phyloP scores from a whole-genome alignment of 2,329 filamentous ascomycete species.

The Claviceps humidiphila region DNA sequence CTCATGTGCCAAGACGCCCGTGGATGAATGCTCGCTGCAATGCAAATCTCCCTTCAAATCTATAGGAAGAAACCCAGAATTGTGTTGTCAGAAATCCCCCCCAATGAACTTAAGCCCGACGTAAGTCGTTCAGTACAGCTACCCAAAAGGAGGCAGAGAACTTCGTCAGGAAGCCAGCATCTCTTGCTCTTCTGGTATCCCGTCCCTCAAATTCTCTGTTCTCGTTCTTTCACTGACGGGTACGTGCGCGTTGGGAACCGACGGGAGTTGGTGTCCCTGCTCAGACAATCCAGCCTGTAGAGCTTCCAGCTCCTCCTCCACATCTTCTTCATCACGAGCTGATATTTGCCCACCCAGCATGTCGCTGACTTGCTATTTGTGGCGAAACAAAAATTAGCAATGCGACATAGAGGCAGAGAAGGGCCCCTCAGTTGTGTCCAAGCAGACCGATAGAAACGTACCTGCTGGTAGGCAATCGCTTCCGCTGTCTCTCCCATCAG shows the following conservation, averaged over 20 bases:
- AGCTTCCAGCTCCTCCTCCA: conserved; percentile 84
- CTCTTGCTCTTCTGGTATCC: conserved; percentile 19
- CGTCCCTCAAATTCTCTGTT: background rate
- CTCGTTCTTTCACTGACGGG: conserved; percentile 9
- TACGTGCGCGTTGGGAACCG: conserved; percentile 21
- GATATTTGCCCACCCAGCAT: conserved; percentile 81
- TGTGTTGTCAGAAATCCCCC: background rate
- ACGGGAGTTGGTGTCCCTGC: conserved; percentile 15
- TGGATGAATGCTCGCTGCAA: conserved; percentile 8
- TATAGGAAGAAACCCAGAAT: conserved; percentile 1
- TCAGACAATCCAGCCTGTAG: conserved; percentile 42
- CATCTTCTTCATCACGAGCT: conserved; percentile 92
- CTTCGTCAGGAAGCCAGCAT: conserved; percentile 24
- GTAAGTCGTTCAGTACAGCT: background rate
- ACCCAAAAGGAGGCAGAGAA: background rate
- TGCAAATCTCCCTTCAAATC: conserved; percentile 3
- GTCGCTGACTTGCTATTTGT: conserved; percentile 69
- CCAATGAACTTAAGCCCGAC: background rate
- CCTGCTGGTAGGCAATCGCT: conserved; percentile 80
- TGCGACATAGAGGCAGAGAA: background rate
- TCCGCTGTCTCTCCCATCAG: conserved; percentile 87
- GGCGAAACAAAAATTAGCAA: background rate
- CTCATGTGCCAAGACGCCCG: conserved; percentile 12
- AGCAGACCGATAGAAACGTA: conserved; percentile 21
- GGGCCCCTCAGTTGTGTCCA: background rate